phyloP scores from a whole-genome alignment of 179 eudicot species.

The Spinacia oleracea region DNA sequence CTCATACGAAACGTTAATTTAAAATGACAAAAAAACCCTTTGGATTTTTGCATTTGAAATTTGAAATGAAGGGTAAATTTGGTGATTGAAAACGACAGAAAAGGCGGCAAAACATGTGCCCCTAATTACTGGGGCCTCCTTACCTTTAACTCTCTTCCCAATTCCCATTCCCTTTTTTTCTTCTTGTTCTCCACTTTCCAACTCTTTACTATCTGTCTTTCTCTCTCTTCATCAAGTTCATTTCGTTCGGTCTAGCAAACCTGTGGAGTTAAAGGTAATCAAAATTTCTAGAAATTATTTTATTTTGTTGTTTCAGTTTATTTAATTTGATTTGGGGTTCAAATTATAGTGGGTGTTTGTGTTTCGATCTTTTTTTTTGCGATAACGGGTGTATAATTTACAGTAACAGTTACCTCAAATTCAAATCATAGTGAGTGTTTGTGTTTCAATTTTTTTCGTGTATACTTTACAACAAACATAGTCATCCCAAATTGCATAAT shows the following conservation, averaged over 20 bases:
- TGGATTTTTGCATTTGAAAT: slow-evolving; percentile 19
- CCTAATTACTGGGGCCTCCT: slow-evolving; percentile 12
- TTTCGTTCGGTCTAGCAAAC: too few relatives aligned
- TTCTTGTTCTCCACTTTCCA: background rate
- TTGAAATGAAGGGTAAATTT: slow-evolving; percentile 20
- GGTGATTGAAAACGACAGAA: background rate
- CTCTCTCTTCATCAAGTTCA: background rate
- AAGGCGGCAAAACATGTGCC: slow-evolving; percentile 39
- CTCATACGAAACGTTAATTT: slow-evolving; percentile 16
- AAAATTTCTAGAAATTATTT: background rate
- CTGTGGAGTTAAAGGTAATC: background rate
- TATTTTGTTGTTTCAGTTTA: background rate
- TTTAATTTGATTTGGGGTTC: background rate
- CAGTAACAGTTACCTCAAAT: too few relatives aligned
- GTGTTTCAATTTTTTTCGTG: background rate
- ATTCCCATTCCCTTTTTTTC: slow-evolving; percentile 12
- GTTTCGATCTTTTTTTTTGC: too few relatives aligned
- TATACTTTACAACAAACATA: too few relatives aligned
- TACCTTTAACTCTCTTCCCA: background rate
- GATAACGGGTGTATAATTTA: background rate
- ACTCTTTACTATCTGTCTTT: background rate
- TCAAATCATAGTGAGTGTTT: background rate
- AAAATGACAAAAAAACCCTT: slow-evolving; percentile 10
- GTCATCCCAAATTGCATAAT: background rate
- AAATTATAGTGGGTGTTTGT: background rate